Evolutionary conservation across 495 filamentous ascomycete genomes (phyloP), one percentile per base, ranked within the genome.

Genomic region (Penicillium steckii): DNA sequence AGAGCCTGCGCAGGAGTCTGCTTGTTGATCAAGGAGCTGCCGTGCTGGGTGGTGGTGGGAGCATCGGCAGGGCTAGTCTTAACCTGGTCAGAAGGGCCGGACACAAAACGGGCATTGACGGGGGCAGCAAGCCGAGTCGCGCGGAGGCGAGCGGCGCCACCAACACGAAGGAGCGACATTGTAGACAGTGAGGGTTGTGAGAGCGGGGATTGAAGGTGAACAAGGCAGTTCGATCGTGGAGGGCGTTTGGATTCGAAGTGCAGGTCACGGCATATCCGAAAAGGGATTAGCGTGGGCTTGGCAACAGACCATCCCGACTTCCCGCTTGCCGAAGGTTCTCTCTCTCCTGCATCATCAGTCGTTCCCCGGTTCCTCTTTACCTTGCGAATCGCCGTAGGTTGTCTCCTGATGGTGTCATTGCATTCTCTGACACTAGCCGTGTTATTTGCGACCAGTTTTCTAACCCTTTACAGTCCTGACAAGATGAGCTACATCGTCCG

Each of bases 401-500:
- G 6, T 9, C 29, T 33, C 12, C 18, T 8, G 38, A 40, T 53
- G 24, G n/a, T 23, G 19, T 17, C 29, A 3, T 33, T 30, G n/a
- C 25, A 32, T 23, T 59, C 43, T 53, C 38, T 24, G 24, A 38
- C 22, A 25, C 35, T 12, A n/a, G 7, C 40, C 19, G 27, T 23
- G 38, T 52, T 22, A 5, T n/a, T 19, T 55, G 61, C 55, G 61
- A 59, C 53, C 35, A 50, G 51, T 61, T 54, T 37, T 59, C 65
- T 75, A 56, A 75, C 61, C 32, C 25, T 33, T 44, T 42, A 25
- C 24, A 70, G 65, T 61, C 72, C 71, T 68, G 66, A 69, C 82
- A 87, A 76, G 72, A 97, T 96, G 93, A 96, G 91, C 78, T 91
- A 82, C 84, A 83, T 94, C 64, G 80, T 82, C 62, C 87, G 87